These are phyloP conservation scores for Flaveria brownii DNA, from an alignment of 129 eudicot species.

Conservation along the genomic window DNA sequence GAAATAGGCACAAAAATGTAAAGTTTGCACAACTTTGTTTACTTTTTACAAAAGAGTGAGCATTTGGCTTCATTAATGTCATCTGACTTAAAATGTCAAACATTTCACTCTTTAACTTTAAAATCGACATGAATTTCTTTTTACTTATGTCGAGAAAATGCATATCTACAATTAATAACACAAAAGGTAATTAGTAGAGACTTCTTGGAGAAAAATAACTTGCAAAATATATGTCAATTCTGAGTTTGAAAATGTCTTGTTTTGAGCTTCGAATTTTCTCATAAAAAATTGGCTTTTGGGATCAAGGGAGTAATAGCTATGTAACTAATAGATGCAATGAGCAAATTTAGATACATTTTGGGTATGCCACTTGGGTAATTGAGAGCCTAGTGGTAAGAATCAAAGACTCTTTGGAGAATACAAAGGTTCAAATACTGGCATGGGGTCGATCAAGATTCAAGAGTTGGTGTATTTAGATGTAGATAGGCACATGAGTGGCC, in stretches of 20 bases:
- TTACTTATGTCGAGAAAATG: neutral
- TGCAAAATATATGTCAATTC: neutral
- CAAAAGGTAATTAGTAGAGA: neutral
- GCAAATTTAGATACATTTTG: neutral
- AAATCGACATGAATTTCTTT: neutral
- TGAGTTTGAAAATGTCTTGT: neutral
- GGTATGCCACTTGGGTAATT: too few species aligned
- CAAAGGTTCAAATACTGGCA: too few species aligned
- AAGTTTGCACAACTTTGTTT: neutral
- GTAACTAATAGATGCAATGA: slow-evolving; percentile 7
- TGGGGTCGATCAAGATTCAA: too few species aligned
- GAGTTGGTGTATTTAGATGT: too few species aligned
- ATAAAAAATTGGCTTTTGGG: neutral
- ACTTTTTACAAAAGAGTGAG: neutral
- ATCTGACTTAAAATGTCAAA: neutral
- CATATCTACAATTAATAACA: neutral
- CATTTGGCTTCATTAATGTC: neutral
- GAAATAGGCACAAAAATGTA: neutral
- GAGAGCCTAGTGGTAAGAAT: too few species aligned
- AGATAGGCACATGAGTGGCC: too few species aligned
- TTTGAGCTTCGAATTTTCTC: neutral
- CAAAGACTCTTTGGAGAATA: too few species aligned
- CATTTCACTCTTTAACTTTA: slow-evolving; percentile 3
- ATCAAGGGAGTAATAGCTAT: slow-evolving; percentile 9
- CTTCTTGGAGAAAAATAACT: slow-evolving; percentile 1